Conservation (phyloP, 2,329 filamentous ascomycete species). For the Exophiala sideris region DNA sequence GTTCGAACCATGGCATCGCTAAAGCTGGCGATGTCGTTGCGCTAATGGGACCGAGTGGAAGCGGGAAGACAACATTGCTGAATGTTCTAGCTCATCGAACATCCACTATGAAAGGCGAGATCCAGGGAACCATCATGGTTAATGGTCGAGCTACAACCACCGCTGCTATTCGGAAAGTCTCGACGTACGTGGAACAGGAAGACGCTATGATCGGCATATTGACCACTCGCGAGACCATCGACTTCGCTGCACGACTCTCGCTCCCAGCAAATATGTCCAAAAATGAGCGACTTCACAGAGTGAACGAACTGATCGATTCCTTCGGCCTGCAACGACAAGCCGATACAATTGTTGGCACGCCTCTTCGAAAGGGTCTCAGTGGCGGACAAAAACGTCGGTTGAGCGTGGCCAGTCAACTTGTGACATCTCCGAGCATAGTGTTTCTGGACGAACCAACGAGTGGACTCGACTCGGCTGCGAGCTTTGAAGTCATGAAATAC, state of each 20-base stretch:
- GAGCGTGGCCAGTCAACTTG: constrained; percentile 75
- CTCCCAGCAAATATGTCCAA: constrained; percentile 53
- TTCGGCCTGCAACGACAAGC: constrained; percentile 71
- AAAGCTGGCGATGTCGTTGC: constrained; percentile 65
- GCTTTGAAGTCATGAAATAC: constrained; percentile 72
- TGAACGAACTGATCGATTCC: constrained; percentile 63
- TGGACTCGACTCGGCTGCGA: constrained; percentile 74
- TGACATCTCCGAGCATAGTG: constrained; percentile 74
- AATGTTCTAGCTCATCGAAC: constrained; percentile 70
- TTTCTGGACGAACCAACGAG: constrained; percentile 84
- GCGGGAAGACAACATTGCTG: constrained; percentile 79
- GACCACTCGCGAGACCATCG: constrained; percentile 74
- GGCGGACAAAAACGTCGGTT: constrained; percentile 81
- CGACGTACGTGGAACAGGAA: constrained; percentile 81
- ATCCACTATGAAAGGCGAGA: constrained; percentile 51
- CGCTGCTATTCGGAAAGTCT: constrained; percentile 61
- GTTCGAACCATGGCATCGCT: constrained; percentile 61
- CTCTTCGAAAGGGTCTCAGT: constrained; percentile 76
- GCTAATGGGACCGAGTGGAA: constrained; percentile 72
- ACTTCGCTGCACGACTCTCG: constrained; percentile 70
- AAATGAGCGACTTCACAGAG: constrained; percentile 58
- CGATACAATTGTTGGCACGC: constrained; percentile 73
- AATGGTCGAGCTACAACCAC: constrained; percentile 59
- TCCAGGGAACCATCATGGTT: constrained; percentile 55
- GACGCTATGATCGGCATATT: constrained; percentile 78